A percentile compares a stretch with the other conserved stretches of the same genome.
Conservation (phyloP, 2,329 filamentous ascomycete genomes). For the Aspergillus costaricaensis region DNA sequence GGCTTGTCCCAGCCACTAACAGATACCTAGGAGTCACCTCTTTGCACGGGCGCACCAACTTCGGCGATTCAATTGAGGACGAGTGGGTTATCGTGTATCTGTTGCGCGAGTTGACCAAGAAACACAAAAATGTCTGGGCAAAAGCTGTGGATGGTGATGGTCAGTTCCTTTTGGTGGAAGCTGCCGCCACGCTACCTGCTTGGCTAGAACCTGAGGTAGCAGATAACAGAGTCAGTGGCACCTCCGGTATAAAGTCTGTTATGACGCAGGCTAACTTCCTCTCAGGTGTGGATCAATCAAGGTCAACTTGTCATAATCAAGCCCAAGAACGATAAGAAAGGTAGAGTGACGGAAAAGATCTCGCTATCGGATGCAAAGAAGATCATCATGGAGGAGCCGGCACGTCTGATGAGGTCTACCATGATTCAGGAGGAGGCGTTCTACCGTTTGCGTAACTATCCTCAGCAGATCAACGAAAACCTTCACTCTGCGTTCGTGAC, state of each 20-base stretch:
- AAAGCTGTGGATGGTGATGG: conserved; percentile 85
- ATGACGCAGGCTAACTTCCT: background rate
- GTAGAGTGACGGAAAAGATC: conserved; percentile 50
- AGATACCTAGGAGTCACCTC: conserved; percentile 51
- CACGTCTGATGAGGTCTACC: conserved; percentile 67
- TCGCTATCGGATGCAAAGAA: conserved; percentile 65
- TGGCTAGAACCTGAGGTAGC: conserved; percentile 94
- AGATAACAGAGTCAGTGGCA: conserved; percentile 63
- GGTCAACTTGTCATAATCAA: conserved; percentile 73
- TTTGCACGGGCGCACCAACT: conserved; percentile 77
- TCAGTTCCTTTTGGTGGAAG: conserved; percentile 93
- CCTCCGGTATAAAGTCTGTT: background rate
- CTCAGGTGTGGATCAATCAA: conserved; percentile 77
- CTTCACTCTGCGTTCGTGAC: conserved; percentile 74
- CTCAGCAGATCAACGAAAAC: conserved; percentile 69
- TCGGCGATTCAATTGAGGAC: conserved; percentile 92
- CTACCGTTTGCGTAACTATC: conserved; percentile 82
- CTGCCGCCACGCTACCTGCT: conserved; percentile 78
- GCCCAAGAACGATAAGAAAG: conserved; percentile 50
- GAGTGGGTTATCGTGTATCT: conserved; percentile 97
- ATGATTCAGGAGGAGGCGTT: conserved; percentile 87
- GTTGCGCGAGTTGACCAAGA: conserved; percentile 74
- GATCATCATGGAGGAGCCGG: conserved; percentile 59
- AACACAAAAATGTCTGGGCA: conserved; percentile 75
- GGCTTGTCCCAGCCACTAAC: conserved; percentile 9